Base-by-base conservation (phyloP, 1,284 basidiomycete genomes). In the Ustilago lituana region DNA sequence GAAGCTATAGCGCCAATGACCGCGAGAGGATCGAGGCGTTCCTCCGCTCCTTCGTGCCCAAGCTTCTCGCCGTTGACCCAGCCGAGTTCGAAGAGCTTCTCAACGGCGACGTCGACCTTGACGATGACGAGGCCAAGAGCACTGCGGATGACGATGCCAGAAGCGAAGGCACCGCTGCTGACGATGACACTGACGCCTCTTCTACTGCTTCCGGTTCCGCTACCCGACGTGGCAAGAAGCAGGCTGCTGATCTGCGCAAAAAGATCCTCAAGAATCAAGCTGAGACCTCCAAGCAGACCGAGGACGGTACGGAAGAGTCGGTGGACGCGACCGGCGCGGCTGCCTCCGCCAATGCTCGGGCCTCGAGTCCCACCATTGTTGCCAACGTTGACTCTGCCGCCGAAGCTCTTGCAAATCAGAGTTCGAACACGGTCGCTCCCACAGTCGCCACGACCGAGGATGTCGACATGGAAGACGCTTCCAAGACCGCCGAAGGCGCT, bases 21-120 rank as follows among this genome's bases (percentile, higher is more conserved):
- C 88, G 93, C 45, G 88, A 91, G 53, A 86, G 87, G 43, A 89
- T 97, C 52, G 94, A 97, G 82, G 86, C 86, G 40, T 94, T 95
- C 84, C 84, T 98, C 43, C 88, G 91, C 27, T 85, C 88, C 17
- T 94, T 98, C 82, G 86, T 98, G 41, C 93, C 93, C 2, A 84
- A 89, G 36, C 85, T 98, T 35, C 92, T 90, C 85, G 89, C 89
- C 85, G 87, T 89, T 74, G 86, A 90, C 33, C 85, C 87, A 23
- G 87, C 88, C 15, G 92, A 68, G 23, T 73, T 79, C 29, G 70
- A 70, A 11, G 68, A 78, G 59, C 64, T 73, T 19, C 57, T 79
- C 40, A 63, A 64, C 35, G 71, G 73, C 29, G 70, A 73, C 32
- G 60, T 59, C 22, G 74, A 68, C 15, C 39, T 57, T 17, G 69